phyloP scores from a whole-genome alignment of 768 basidiomycete species.

The Lactifluus volemus region DNA sequence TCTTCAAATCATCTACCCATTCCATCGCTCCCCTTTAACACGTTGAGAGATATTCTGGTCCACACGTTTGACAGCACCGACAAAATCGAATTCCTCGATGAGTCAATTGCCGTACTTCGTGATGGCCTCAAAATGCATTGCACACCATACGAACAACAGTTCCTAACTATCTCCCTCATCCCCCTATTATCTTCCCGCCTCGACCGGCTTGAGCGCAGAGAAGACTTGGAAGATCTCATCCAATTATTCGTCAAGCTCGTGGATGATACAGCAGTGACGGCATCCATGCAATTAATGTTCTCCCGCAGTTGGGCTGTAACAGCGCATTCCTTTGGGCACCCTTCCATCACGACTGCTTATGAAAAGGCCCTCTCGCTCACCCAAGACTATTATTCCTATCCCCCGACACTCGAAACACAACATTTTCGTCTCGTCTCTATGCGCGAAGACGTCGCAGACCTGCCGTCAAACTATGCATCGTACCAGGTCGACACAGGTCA shows the following conservation, averaged over 20 bases:
- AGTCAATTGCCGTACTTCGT: not conserved
- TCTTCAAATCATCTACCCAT: not conserved
- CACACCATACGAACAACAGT: rapidly evolving
- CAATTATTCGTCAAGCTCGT: no score
- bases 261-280: no score
- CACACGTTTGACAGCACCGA: not conserved
- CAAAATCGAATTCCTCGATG: not conserved
- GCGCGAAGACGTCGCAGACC: not conserved
- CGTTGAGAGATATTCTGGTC: not conserved
- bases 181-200: not conserved
- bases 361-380: not conserved
- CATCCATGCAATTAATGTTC: no score
- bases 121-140: not conserved
- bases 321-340: not conserved
- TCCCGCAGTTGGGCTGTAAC: not conserved
- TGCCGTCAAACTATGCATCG: not conserved
- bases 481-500: not conserved
- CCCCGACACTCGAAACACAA: constrained; percentile 1
- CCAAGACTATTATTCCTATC: not conserved
- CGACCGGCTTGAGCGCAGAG: not conserved
- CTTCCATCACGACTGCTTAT: not conserved
- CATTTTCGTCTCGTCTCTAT: not conserved
- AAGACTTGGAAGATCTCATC: not conserved
- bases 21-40: rapidly evolving
- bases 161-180: not conserved